A percentile compares a stretch with the other conserved stretches of the same genome.
phyloP scores from a whole-genome alignment of 2,329 filamentous ascomycete species.

The Sclerotinia glacialis region DNA sequence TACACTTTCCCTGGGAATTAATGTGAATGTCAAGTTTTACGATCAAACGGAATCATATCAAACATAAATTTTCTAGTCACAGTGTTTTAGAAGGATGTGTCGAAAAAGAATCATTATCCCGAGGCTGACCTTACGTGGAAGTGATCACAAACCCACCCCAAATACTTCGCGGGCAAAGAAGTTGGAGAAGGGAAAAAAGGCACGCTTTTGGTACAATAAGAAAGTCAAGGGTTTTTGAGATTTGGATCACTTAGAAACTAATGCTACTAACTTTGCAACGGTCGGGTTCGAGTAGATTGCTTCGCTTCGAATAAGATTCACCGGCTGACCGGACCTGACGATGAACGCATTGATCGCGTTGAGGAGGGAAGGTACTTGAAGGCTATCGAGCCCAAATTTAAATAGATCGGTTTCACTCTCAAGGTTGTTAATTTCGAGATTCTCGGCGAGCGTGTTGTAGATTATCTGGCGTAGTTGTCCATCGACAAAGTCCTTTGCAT shows the following conservation, averaged over 20 bases:
- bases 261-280: not conserved
- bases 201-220: too few species aligned
- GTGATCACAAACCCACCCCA: too few species aligned
- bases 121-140: too few species aligned
- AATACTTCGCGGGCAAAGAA: too few species aligned
- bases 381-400: not conserved
- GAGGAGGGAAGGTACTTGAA: not conserved
- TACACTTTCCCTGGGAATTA: too few species aligned
- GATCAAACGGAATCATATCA: too few species aligned
- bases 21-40: too few species aligned
- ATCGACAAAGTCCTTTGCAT: not conserved
- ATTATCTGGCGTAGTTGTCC: not conserved
- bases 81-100: too few species aligned
- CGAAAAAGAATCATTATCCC: too few species aligned
- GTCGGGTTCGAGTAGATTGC: not conserved
- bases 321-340: not conserved
- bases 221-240: too few species aligned
- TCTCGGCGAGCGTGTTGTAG: not conserved
- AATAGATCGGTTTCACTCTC: not conserved
- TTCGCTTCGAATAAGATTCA: not conserved
- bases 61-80: too few species aligned
- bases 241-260: not conserved
- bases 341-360: not conserved
- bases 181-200: too few species aligned
- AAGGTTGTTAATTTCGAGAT: not conserved